A percentile compares a stretch with the other conserved stretches of the same genome.
Evolutionary conservation across 108 stramenopile genomes (phyloP).

Genomic region (Seminavis robusta): DNA sequence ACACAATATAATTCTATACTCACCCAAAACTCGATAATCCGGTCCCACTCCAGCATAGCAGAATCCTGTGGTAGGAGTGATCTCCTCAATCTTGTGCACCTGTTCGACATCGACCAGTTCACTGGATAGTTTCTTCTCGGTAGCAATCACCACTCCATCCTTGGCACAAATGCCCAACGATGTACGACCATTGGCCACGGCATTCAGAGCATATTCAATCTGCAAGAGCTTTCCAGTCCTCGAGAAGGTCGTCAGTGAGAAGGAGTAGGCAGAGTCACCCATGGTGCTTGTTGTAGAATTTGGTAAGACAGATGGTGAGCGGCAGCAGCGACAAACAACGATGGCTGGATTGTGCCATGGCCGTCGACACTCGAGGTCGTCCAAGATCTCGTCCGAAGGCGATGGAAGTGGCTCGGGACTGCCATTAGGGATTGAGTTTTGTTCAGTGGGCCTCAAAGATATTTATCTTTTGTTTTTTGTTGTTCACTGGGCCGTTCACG

Average conservation of each 20-base stretch:
- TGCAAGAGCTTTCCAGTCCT: conserved; percentile 97
- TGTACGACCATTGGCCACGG: conserved; percentile 95
- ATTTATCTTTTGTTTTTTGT: too few species aligned
- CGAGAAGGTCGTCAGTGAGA: conserved; percentile 98
- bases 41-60: conserved; percentile 98
- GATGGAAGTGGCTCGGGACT: too few species aligned
- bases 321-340: too few species aligned
- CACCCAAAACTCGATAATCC: conserved; percentile 97
- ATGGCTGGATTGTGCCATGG: too few species aligned
- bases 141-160: conserved; percentile 98
- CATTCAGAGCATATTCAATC: conserved; percentile 98
- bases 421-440: too few species aligned
- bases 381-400: too few species aligned
- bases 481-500: too few species aligned
- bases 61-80: conserved; percentile 89
- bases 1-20: conserved; percentile 31
- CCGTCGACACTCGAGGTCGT: too few species aligned
- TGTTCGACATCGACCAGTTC: conserved; percentile 85
- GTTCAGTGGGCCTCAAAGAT: too few species aligned
- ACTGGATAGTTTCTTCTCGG: conserved; percentile 94
- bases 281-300: too few species aligned
- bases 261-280: conserved; percentile 97
- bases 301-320: too few species aligned
- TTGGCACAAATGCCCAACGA: conserved; percentile 95
- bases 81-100: conserved; percentile 87